phyloP scores from a whole-genome alignment of 2,329 filamentous ascomycete species.

The Rhynchosporium secalis region DNA sequence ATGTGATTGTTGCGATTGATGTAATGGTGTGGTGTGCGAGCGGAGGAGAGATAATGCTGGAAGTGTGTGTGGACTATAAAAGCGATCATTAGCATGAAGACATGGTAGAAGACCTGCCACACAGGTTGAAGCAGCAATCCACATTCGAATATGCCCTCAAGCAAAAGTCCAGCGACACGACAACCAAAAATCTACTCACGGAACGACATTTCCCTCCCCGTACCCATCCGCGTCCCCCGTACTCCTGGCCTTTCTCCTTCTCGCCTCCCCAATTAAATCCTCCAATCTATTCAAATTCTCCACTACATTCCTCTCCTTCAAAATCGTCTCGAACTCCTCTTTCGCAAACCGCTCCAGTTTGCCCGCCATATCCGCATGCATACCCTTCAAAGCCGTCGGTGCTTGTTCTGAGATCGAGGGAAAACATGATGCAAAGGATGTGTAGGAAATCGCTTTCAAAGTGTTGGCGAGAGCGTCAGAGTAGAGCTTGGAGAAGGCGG shows the following conservation, averaged over 20 bases:
- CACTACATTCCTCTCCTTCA: slow-evolving; percentile 54
- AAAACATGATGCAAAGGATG: slow-evolving; percentile 61
- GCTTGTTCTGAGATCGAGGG: slow-evolving; percentile 56
- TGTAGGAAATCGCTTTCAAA: slow-evolving; percentile 55
- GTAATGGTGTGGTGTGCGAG: slow-evolving; percentile 56
- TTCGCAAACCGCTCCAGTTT: slow-evolving; percentile 54
- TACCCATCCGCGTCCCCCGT: neutral
- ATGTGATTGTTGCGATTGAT: slow-evolving; percentile 54
- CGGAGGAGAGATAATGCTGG: slow-evolving; percentile 53
- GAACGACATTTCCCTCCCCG: neutral
- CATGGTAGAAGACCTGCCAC: no score
- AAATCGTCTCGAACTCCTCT: slow-evolving; percentile 56
- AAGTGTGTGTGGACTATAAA: slow-evolving; percentile 50
- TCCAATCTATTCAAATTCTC: slow-evolving; percentile 61
- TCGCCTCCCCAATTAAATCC: slow-evolving; percentile 53
- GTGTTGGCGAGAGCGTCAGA: slow-evolving; percentile 53
- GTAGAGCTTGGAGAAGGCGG: slow-evolving; percentile 56
- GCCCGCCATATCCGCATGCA: slow-evolving; percentile 60
- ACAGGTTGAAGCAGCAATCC: neutral
- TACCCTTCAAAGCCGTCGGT: slow-evolving; percentile 51
- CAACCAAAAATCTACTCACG: neutral
- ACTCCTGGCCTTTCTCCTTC: slow-evolving; percentile 23
- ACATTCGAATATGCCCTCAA: no score
- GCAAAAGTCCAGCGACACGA: neutral
- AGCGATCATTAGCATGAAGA: neutral